Evolutionary conservation across 192 early-diverging fungal species (phyloP), one percentile per base, ranked within the genome.

Genomic region (Coemansia sp.): DNA sequence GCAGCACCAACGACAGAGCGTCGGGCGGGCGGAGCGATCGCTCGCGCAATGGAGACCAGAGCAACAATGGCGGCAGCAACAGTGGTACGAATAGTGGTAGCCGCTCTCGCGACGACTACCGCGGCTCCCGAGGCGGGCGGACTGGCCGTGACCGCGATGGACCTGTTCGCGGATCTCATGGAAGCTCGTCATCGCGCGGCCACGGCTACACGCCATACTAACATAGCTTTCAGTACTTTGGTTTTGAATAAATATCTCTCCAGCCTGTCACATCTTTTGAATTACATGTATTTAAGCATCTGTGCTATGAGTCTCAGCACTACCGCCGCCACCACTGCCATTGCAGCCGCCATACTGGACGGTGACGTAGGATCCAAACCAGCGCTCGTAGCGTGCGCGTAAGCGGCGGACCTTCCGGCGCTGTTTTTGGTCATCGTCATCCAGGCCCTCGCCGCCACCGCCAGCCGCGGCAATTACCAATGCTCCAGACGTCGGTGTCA

Each of bases 291-390:
- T 29, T 29, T 44, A 49, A 7, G 34, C 38, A 49, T 68, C 78
- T 57, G 62, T 62, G 31, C 57, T 60, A n/a, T 69, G 63, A 11
- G 16, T 33, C 7, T 60, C 57, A 34, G 31, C 57, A 13, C 31
- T 33, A 5, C 31, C 57, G 1, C 57, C 33, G 1, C 57, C 27
- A 12, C 53, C 27, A 31, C 12, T 31, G 52, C 53, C 31, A 33
- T 65, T 66, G 43, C 57, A 47, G 33, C 64, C 50, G 34, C 81
- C 76, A 44, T 75, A 78, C 46, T 74, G 75, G 18, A 78, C 81
- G 11, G 57, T 68, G 63, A 84, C 78, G 61, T 79, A 76, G 9
- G 82, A 77, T 13, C 82, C 82, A 41, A 84, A 84, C 82, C 82
- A 84, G 58, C 82, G 77, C 43, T 80, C 78, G 57, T 84, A 84